These are phyloP conservation scores for Xylaria castorea DNA, from an alignment of 495 filamentous ascomycete species.

Conservation along the genomic window DNA sequence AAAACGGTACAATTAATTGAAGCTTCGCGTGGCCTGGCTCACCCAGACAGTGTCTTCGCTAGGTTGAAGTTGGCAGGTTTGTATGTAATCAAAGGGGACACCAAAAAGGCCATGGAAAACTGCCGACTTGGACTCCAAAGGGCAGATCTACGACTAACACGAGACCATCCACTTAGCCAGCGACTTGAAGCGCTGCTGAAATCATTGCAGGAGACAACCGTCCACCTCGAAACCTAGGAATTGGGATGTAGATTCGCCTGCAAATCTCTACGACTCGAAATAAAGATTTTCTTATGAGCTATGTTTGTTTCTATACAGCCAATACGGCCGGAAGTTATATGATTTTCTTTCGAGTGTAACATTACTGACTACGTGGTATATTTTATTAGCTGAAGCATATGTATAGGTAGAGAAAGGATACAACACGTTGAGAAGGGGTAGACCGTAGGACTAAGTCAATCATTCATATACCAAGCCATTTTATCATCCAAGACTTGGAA, in stretches of 20 bases:
- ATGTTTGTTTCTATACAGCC: background rate
- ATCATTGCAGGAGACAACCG: background rate
- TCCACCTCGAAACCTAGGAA: background rate
- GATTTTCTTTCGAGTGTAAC: background rate
- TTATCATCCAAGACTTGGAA: too few relatives aligned
- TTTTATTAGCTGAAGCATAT: background rate
- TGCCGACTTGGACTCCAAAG: background rate
- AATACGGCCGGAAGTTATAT: background rate
- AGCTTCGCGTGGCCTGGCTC: conserved; percentile 28
- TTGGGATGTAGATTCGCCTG: background rate
- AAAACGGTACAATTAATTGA: conserved; percentile 28
- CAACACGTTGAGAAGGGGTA: background rate
- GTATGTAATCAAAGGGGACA: conserved; percentile 1
- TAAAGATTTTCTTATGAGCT: background rate
- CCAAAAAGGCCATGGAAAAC: background rate
- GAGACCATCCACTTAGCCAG: conserved; percentile 3
- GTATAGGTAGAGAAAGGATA: background rate
- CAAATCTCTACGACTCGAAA: background rate
- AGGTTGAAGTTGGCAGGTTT: conserved; percentile 8
- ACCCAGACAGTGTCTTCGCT: conserved; percentile 32
- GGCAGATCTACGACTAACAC: background rate
- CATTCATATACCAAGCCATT: background rate
- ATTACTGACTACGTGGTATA: background rate
- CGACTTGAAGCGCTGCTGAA: background rate
- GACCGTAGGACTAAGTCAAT: background rate